Evolutionary conservation across 805 yeast species (phyloP), one percentile per base, ranked within the genome.

Genomic region (Lipomyces sp.): DNA sequence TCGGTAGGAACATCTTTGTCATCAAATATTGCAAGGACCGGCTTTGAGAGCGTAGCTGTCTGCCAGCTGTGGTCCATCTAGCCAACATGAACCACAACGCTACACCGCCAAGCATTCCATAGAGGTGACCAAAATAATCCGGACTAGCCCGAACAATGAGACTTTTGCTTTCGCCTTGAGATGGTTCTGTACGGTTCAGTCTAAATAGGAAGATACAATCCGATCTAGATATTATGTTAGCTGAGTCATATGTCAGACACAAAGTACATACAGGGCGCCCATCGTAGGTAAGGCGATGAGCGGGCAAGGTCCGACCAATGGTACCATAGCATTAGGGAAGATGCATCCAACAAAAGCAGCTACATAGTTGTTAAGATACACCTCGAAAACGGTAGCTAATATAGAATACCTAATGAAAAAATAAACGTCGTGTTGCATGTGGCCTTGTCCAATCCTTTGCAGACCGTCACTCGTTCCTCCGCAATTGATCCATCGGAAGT

Each of bases 31-130:
- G 66, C 24, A 66, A 13, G 29, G 62, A 59, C 32, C 55, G 24
- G 55, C 66, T 35, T 11, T 66, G 60, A 8, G 57, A 33, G 18
- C 69, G 56, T n/a, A 66, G 10, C 13, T 29, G 45, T 18, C 24
- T 13, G 8, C 70, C 70, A 4, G 58, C 59, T 4, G 51, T 11
- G 6, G 68, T 64, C 70, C 70, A 67, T n/a, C 70, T 56, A 37
- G 56, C 57, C 10, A 34, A 24, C n/a, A 42, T 24, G 45, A 60
- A 67, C 70, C 70, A 67, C 15, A 64, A 18, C n/a, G 33, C 45
- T 11, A 58, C 45, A 13, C 70, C 70, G 32, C 57, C 67, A 8
- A 61, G 33, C 58, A 55, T 13, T 24, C 70, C 70, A 51, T 66
- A 66, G n/a, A 66, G 39, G 24, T 64, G 67, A 53, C 60, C 59